Conservation (phyloP, 805 yeast genomes). For the Wickerhamia fluorescens region DNA sequence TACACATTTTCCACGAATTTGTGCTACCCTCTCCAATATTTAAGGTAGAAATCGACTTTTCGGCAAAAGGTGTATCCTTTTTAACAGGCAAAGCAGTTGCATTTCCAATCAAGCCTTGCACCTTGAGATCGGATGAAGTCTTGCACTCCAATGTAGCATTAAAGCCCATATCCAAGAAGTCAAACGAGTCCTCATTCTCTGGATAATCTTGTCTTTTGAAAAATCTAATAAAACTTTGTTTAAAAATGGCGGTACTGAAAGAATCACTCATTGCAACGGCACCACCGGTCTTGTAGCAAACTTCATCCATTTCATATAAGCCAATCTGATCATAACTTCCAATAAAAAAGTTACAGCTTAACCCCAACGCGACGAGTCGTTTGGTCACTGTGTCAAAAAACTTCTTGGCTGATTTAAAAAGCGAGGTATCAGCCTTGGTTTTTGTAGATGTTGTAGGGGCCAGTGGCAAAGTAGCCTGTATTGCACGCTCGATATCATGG, state of each 20-base stretch:
- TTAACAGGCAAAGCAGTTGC: conserved; percentile 39
- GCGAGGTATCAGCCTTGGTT: conserved; percentile 19
- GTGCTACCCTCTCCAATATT: conserved; percentile 45
- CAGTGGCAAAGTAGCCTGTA: conserved; percentile 21
- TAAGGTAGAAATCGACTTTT: conserved; percentile 23
- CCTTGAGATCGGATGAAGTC: conserved; percentile 41
- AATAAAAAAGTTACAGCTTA: conserved; percentile 49
- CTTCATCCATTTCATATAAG: conserved; percentile 55
- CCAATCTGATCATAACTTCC: conserved; percentile 71
- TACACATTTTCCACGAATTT: conserved; percentile 54
- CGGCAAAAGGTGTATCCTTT: conserved; percentile 16
- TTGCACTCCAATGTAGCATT: conserved; percentile 57
- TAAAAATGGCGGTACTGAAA: conserved; percentile 60
- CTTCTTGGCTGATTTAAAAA: conserved; percentile 31
- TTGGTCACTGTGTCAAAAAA: conserved; percentile 47
- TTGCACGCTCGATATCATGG: conserved; percentile 47
- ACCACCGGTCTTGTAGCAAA: conserved; percentile 57
- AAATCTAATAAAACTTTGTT: conserved; percentile 53
- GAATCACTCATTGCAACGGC: conserved; percentile 56
- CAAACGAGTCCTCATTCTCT: conserved; percentile 9
- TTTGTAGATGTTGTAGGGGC: conserved; percentile 29
- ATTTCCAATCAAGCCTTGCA: conserved; percentile 59
- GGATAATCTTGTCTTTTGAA: conserved; percentile 27
- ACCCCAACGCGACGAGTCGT: conserved; percentile 42
- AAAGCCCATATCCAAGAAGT: conserved; percentile 43